These are phyloP conservation scores for Oemleria cerasiformis DNA, from an alignment of 306 rosid species.

Conservation along the genomic window DNA sequence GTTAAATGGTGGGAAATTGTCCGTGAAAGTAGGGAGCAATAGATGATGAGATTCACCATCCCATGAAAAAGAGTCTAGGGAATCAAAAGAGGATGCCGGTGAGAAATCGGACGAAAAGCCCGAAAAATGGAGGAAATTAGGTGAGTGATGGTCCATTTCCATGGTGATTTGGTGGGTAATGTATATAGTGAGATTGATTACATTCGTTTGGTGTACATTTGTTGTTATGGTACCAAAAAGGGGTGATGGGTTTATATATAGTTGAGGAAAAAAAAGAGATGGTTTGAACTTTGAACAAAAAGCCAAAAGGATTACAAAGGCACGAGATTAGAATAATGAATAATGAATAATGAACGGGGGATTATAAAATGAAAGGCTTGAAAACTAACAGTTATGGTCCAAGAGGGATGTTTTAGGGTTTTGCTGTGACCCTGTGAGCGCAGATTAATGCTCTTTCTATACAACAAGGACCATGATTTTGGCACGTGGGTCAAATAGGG, in stretches of 20 bases:
- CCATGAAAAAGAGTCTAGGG: constrained; percentile 24
- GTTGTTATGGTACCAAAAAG: background rate
- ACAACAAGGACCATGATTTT: background rate
- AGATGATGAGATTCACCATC: constrained; percentile 4
- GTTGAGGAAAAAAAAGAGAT: constrained; percentile 15
- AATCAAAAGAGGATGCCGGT: constrained; percentile 25
- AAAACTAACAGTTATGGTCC: background rate
- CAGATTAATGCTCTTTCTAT: background rate
- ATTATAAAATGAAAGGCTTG: background rate
- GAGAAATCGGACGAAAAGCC: constrained; percentile 16
- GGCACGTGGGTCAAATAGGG: constrained; percentile 37
- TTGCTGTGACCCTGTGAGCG: background rate
- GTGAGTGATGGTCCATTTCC: constrained; percentile 14
- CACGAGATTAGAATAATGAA: background rate
- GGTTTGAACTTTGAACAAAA: background rate
- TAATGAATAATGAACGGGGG: background rate
- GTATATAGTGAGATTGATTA: background rate
- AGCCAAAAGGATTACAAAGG: background rate
- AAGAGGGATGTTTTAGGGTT: constrained; percentile 25
- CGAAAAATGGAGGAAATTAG: constrained; percentile 19
- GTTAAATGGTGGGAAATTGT: constrained; percentile 16
- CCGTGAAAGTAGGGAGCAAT: constrained; percentile 7
- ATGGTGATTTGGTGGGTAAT: background rate
- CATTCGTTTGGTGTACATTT: background rate
- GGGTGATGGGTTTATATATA: constrained; percentile 18